Percentiles rank a stretch among this genome's conserved stretches.
Evolutionary conservation across 169 alveolate genomes (phyloP).

Genomic region (Sarcocystis neurona): DNA sequence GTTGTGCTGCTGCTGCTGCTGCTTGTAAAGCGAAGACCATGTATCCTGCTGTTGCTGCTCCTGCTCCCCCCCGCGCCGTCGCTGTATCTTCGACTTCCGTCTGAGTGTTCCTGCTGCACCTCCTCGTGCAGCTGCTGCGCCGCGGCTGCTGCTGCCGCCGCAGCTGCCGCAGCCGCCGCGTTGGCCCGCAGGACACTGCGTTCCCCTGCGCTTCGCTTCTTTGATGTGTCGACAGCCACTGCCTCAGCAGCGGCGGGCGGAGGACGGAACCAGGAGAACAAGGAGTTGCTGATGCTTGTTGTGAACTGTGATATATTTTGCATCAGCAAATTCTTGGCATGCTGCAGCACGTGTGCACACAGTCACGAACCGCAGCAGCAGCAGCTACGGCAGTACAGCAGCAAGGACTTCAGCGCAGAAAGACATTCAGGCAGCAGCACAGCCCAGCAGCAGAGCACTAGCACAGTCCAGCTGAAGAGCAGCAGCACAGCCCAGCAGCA

Average conservation of each 20-base stretch:
- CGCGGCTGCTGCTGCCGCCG: not conserved
- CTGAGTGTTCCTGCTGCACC: not conserved
- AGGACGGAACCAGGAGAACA: constrained; percentile 47
- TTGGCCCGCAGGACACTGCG: constrained; percentile 26
- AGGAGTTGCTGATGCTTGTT: constrained; percentile 33
- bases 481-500: constrained; percentile 11
- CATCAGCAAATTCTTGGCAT: constrained; percentile 40
- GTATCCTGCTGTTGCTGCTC: not conserved
- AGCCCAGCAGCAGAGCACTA: constrained; percentile 16
- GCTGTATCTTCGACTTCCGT: not conserved
- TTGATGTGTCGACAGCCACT: constrained; percentile 22
- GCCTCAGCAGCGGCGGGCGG: too few species aligned
- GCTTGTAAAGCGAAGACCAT: not conserved
- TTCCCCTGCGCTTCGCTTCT: not conserved
- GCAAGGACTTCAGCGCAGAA: not conserved
- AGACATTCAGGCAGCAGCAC: not conserved
- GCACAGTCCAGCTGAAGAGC: not conserved
- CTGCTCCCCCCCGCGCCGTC: not conserved
- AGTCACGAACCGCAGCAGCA: not conserved
- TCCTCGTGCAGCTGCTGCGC: not conserved
- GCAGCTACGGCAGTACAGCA: not conserved
- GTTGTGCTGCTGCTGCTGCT: constrained; percentile 18
- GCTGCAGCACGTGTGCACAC: constrained; percentile 8
- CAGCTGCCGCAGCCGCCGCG: constrained; percentile 50
- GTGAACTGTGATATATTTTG: constrained; percentile 23